phyloP scores from a whole-genome alignment of 2,329 filamentous ascomycete genomes.

The Hymenoscyphus fructigenus region DNA sequence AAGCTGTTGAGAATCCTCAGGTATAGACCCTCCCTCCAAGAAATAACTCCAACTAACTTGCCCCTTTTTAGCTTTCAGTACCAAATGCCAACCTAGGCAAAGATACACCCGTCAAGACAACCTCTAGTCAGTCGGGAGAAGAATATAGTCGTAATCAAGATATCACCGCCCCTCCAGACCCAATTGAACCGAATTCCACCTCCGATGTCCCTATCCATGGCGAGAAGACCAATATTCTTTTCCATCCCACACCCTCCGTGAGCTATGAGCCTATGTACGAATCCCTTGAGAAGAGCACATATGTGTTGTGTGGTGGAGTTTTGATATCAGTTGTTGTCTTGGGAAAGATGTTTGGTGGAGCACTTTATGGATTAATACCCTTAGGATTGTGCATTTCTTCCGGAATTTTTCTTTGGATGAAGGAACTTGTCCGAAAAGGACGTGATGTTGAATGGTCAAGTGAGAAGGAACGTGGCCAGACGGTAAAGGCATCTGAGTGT shows the following conservation, averaged over 20 bases:
- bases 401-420: constrained; percentile 85
- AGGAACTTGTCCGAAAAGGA: constrained; percentile 80
- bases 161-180: constrained; percentile 86
- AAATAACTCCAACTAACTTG: neutral
- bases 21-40: constrained; percentile 42
- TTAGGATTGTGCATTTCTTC: constrained; percentile 70
- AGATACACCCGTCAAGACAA: constrained; percentile 68
- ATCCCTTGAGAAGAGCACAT: constrained; percentile 72
- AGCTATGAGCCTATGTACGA: constrained; percentile 88
- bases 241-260: constrained; percentile 88
- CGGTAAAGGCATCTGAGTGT: constrained; percentile 44
- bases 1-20: constrained; percentile 69
- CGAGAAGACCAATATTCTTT: constrained; percentile 94
- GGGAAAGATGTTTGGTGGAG: constrained; percentile 77
- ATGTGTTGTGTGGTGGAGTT: constrained; percentile 66
- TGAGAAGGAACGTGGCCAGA: constrained; percentile 81
- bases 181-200: constrained; percentile 75
- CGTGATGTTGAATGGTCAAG: constrained; percentile 84
- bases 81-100: constrained; percentile 88
- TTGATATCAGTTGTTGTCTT: constrained; percentile 72
- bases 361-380: constrained; percentile 73
- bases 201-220: constrained; percentile 94
- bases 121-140: constrained; percentile 66
- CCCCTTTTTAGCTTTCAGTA: constrained; percentile 62
- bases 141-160: constrained; percentile 88